Percentiles rank a stretch among this genome's conserved stretches.
These are phyloP conservation scores for California macrophylla DNA, from an alignment of 441 rosid species.

Conservation along the genomic window DNA sequence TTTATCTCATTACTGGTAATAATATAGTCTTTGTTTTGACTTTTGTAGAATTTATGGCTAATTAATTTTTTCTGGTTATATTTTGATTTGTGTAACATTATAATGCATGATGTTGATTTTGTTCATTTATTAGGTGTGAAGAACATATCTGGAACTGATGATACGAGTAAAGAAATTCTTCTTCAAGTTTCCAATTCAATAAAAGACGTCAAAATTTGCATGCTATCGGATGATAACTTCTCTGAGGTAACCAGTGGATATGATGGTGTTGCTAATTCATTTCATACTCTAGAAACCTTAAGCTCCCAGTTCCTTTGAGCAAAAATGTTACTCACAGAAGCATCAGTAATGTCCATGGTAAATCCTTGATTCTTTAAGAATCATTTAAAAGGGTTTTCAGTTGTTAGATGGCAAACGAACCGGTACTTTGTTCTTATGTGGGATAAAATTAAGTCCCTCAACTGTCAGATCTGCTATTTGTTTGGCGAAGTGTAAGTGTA, in stretches of 20 bases:
- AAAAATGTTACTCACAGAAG: background rate
- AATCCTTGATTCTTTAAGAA: background rate
- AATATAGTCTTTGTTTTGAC: background rate
- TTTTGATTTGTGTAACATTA: constrained; percentile 9
- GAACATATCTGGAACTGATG: constrained; percentile 31
- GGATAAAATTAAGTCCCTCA: background rate
- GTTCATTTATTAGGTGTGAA: constrained; percentile 37
- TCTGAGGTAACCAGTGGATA: constrained; percentile 36
- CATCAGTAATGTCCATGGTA: background rate
- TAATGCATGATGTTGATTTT: constrained; percentile 5
- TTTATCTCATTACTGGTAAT: background rate
- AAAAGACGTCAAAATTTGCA: constrained; percentile 37
- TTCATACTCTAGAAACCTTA: background rate
- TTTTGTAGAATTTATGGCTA: background rate
- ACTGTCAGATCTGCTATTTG: background rate
- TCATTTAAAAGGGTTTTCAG: background rate
- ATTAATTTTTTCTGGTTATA: background rate
- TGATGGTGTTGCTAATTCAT: background rate
- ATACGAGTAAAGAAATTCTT: constrained; percentile 25
- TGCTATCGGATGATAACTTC: constrained; percentile 56
- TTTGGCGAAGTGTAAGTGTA: background rate
- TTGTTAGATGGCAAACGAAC: background rate
- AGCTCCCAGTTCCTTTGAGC: background rate
- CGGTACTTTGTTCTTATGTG: background rate
- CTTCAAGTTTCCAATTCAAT: constrained; percentile 42